Percentiles rank a stretch among this genome's conserved stretches.
Evolutionary conservation across 2,329 filamentous ascomycete genomes (phyloP).

Genomic region (Colletotrichum salicis): DNA sequence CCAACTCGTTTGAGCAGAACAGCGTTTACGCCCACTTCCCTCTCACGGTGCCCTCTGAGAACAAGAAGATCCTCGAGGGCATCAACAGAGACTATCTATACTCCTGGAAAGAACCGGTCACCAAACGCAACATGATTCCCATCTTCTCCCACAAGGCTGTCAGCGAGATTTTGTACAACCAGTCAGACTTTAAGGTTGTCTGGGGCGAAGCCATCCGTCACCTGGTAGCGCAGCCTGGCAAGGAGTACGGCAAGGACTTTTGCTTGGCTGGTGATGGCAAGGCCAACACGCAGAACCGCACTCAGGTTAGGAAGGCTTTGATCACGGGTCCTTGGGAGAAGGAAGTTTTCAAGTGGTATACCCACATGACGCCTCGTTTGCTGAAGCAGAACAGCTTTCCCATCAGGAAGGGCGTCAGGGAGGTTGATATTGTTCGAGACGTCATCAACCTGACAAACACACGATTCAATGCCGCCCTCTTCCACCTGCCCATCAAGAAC

Average conservation of each 20-base stretch:
- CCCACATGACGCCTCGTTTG: constrained; percentile 40
- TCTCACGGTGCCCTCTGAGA: constrained; percentile 55
- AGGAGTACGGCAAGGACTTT: constrained; percentile 53
- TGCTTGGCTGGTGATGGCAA: constrained; percentile 59
- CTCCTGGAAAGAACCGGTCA: constrained; percentile 64
- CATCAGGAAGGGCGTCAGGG: constrained; percentile 40
- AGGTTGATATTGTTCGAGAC: constrained; percentile 49
- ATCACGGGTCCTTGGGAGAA: constrained; percentile 28
- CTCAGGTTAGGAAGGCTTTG: constrained; percentile 55
- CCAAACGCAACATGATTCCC: constrained; percentile 56
- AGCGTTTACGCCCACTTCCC: constrained; percentile 74
- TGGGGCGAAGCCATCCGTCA: constrained; percentile 66
- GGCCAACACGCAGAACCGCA: constrained; percentile 51
- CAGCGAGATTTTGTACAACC: constrained; percentile 62
- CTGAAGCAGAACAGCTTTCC: constrained; percentile 43
- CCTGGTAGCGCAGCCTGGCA: constrained; percentile 60
- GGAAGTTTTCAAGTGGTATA: constrained; percentile 40
- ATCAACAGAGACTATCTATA: constrained; percentile 67
- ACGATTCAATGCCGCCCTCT: constrained; percentile 65
- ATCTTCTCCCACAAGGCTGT: constrained; percentile 65
- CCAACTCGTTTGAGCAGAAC: constrained; percentile 69
- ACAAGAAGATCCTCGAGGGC: constrained; percentile 66
- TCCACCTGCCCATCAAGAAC: constrained; percentile 65
- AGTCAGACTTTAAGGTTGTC: constrained; percentile 66
- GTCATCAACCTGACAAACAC: constrained; percentile 65